These are phyloP conservation scores for Lepraria neglecta DNA, from an alignment of 495 filamentous ascomycete genomes.

Conservation along the genomic window DNA sequence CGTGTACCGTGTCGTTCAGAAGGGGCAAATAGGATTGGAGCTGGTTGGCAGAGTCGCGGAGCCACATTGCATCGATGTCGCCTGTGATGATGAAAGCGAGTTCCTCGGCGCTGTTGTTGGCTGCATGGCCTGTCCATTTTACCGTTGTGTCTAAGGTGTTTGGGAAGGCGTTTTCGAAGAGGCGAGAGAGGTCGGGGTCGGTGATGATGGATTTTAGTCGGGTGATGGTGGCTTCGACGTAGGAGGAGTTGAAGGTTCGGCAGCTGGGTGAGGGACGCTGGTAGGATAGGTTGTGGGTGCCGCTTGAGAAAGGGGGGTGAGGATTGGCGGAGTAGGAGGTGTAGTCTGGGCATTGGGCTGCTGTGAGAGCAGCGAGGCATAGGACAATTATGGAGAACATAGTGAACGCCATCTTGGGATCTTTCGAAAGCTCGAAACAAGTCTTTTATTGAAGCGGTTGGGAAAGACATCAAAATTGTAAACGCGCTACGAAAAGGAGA, in stretches of 20 bases:
- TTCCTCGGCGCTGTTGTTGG: constrained; percentile 33
- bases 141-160: constrained; percentile 63
- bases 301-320: constrained; percentile 34
- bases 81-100: constrained; percentile 53
- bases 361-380: not conserved
- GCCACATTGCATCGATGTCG: constrained; percentile 63
- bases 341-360: constrained; percentile 34
- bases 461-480: not conserved
- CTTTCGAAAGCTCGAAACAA: not conserved
- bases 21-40: constrained; percentile 55
- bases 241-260: constrained; percentile 51
- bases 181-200: constrained; percentile 57
- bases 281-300: constrained; percentile 45
- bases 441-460: too few species aligned
- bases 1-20: constrained; percentile 36
- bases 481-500: too few species aligned
- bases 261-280: constrained; percentile 50
- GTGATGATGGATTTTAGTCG: constrained; percentile 43
- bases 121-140: constrained; percentile 53
- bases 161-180: constrained; percentile 58
- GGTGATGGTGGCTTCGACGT: constrained; percentile 46
- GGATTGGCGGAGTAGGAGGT: constrained; percentile 31
- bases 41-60: constrained; percentile 61
- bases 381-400: not conserved
- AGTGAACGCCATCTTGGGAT: not conserved